Evolutionary conservation across 495 filamentous ascomycete species (phyloP).

Genomic region (Bathelium albidoporum): DNA sequence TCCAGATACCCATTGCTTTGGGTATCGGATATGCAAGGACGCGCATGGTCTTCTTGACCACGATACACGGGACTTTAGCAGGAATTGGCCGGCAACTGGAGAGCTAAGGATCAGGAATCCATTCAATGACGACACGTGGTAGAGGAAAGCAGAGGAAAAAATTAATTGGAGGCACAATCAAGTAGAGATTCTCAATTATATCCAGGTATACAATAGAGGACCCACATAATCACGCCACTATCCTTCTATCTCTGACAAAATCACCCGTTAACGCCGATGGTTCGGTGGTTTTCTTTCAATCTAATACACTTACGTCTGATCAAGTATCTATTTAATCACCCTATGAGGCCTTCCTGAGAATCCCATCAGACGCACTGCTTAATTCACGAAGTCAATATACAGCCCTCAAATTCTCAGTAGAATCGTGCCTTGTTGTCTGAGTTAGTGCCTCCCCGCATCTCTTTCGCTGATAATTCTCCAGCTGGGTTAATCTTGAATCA

Average conservation of each 20-base stretch:
- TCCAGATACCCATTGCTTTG: conserved; percentile 4
- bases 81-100: not conserved
- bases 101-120: conserved; percentile 3
- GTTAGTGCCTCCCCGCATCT: conserved; percentile 4
- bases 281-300: conserved; percentile 4
- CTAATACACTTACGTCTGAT: not conserved
- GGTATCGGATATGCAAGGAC: not conserved
- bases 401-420: not conserved
- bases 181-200: not conserved
- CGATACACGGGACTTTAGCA: not conserved
- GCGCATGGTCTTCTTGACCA: conserved; percentile 2
- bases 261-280: not conserved
- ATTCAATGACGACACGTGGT: conserved; percentile 5
- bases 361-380: conserved; percentile 1
- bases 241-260: conserved; percentile 2
- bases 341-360: conserved; percentile 4
- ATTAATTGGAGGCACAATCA: not conserved
- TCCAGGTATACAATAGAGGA: conserved; percentile 3
- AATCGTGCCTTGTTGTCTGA: conserved; percentile 4
- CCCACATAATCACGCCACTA: not conserved
- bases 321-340: conserved; percentile 4
- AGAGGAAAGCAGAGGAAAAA: conserved; percentile 5
- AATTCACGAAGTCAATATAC: not conserved
- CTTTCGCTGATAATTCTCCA: conserved; percentile 1
- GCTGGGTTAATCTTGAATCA: not conserved